A percentile compares a stretch with the other conserved stretches of the same genome.
Evolutionary conservation across 2,329 filamentous ascomycete species (phyloP).

Genomic region (Hyphodiscus sp.): DNA sequence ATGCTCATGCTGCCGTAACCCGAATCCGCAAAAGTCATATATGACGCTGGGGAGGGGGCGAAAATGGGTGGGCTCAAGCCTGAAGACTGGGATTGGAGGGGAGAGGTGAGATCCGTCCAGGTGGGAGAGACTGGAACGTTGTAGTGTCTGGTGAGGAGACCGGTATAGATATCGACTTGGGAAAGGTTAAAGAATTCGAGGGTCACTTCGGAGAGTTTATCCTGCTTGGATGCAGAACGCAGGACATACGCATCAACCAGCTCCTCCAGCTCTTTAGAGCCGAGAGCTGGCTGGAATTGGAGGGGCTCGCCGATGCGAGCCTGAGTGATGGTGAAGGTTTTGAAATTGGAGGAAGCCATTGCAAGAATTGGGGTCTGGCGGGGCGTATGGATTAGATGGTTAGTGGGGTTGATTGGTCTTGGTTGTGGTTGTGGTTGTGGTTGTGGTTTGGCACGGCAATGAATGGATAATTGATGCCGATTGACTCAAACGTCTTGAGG

Average conservation of each 20-base stretch:
- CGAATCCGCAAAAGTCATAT: slow-evolving; percentile 35
- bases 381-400: neutral
- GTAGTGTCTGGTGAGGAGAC: slow-evolving; percentile 45
- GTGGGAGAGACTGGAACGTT: slow-evolving; percentile 31
- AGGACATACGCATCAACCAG: slow-evolving; percentile 53
- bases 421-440: neutral
- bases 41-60: slow-evolving; percentile 37
- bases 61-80: slow-evolving; percentile 38
- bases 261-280: slow-evolving; percentile 53
- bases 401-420: no score
- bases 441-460: neutral
- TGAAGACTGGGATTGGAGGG: slow-evolving; percentile 44
- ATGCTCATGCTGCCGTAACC: slow-evolving; percentile 21
- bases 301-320: slow-evolving; percentile 48
- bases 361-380: neutral
- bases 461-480: neutral
- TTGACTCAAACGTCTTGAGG: neutral
- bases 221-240: slow-evolving; percentile 45
- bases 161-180: slow-evolving; percentile 52
- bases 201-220: slow-evolving; percentile 52
- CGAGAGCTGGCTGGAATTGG: slow-evolving; percentile 61
- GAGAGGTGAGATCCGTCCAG: slow-evolving; percentile 36
- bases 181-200: slow-evolving; percentile 53
- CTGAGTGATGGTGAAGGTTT: slow-evolving; percentile 47
- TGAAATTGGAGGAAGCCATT: neutral